A percentile compares a stretch with the other conserved stretches of the same genome.
Evolutionary conservation across 1,284 basidiomycete species (phyloP).

Genomic region (Naganishia albida): DNA sequence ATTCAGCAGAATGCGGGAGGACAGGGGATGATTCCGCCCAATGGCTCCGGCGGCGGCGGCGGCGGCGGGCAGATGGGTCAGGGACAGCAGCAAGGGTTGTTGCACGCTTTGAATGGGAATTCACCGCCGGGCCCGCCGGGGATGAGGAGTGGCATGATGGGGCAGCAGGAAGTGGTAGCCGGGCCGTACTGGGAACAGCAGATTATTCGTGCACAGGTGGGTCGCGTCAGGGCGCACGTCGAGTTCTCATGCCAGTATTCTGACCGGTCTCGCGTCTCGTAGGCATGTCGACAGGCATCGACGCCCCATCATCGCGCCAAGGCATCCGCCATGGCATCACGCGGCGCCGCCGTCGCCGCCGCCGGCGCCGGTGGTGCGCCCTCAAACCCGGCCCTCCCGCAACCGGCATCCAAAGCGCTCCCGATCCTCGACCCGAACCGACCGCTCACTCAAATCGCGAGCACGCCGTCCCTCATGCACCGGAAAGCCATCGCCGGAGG

Average conservation of each 20-base stretch:
- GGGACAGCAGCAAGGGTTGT: constrained; percentile 3
- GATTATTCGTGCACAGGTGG: constrained; percentile 48
- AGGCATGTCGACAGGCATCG: constrained; percentile 58
- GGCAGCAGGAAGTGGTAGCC: constrained; percentile 42
- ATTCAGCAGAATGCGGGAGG: not conserved
- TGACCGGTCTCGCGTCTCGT: not conserved
- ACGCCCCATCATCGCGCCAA: constrained; percentile 62
- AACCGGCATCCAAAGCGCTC: constrained; percentile 43
- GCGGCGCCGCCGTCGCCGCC: constrained; percentile 57
- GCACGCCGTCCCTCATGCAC: constrained; percentile 44
- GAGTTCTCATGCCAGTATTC: not conserved
- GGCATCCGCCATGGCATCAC: constrained; percentile 59
- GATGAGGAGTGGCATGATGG: constrained; percentile 6
- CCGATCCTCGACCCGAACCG: constrained; percentile 36
- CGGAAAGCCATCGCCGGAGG: constrained; percentile 36
- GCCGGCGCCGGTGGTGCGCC: too few relatives aligned
- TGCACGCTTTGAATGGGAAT: constrained; percentile 20
- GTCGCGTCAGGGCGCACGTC: constrained; percentile 24
- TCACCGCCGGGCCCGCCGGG: constrained; percentile 13
- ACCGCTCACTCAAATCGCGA: constrained; percentile 56
- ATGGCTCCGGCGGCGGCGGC: constrained; percentile 9
- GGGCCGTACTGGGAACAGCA: constrained; percentile 54
- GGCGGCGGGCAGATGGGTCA: constrained; percentile 1
- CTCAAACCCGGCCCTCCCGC: constrained; percentile 29
- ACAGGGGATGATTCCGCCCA: constrained; percentile 1